phyloP scores from a whole-genome alignment of 176 grass and related monocot genomes.

The Zizania latifolia region DNA sequence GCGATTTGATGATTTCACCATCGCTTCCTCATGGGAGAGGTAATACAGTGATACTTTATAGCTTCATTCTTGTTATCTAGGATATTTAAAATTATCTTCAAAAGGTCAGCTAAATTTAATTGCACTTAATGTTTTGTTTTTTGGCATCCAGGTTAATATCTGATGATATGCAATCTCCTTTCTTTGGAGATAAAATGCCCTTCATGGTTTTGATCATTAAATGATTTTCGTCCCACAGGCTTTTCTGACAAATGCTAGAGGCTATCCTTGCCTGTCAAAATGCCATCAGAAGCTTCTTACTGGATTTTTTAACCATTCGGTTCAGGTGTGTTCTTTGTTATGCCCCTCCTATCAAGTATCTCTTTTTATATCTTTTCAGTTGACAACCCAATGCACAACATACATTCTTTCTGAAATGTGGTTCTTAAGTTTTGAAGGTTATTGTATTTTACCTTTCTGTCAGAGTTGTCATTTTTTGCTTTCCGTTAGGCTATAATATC shows the following conservation, averaged over 20 bases:
- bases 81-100: background rate
- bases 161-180: constrained; percentile 26
- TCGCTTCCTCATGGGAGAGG: constrained; percentile 98
- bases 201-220: background rate
- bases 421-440: no score
- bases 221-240: constrained; percentile 39
- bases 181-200: background rate
- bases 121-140: constrained; percentile 8
- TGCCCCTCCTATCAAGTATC: background rate
- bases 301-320: constrained; percentile 88
- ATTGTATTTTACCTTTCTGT: background rate
- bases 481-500: constrained; percentile 62
- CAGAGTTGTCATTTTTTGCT: constrained; percentile 12
- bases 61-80: background rate
- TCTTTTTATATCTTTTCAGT: background rate
- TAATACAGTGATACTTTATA: constrained; percentile 21
- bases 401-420: no score
- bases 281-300: constrained; percentile 74
- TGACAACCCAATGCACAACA: background rate
- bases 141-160: constrained; percentile 84
- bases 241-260: constrained; percentile 80
- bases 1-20: constrained; percentile 91
- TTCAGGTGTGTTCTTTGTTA: constrained; percentile 61
- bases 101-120: background rate
- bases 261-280: constrained; percentile 85